Conservation (phyloP, 331 rosid species). For the Rhamnella rubrinervis region DNA sequence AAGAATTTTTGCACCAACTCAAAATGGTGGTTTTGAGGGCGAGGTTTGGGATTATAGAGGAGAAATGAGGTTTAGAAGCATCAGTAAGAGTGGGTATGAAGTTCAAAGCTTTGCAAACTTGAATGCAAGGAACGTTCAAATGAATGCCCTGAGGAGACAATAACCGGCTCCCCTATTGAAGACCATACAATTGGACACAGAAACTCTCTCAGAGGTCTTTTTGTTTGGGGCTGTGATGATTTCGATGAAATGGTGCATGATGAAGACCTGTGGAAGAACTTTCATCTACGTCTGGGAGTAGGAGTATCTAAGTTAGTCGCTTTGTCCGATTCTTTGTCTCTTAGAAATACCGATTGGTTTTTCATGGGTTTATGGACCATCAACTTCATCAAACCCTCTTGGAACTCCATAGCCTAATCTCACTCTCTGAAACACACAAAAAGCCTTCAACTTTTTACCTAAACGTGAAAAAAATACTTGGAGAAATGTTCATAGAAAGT, state of each 20-base stretch:
- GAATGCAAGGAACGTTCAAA: constrained; percentile 63
- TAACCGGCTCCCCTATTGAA: constrained; percentile 86
- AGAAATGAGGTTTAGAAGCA: constrained; percentile 62
- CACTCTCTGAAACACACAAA: neutral
- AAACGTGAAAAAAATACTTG: constrained; percentile 3
- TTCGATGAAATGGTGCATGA: constrained; percentile 34
- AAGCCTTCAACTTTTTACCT: neutral
- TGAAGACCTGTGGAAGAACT: constrained; percentile 47
- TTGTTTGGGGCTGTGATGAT: constrained; percentile 21
- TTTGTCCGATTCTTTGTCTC: constrained; percentile 20
- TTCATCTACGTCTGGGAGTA: constrained; percentile 56
- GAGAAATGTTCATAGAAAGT: neutral
- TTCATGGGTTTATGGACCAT: constrained; percentile 29
- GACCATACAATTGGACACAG: constrained; percentile 69
- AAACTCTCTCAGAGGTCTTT: constrained; percentile 63
- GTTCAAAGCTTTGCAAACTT: constrained; percentile 48
- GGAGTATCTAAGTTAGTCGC: constrained; percentile 1
- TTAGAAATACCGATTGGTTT: constrained; percentile 25
- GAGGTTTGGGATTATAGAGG: constrained; percentile 74
- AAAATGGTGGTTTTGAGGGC: constrained; percentile 76
- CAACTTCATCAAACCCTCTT: constrained; percentile 43
- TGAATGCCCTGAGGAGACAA: constrained; percentile 87
- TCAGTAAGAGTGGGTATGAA: constrained; percentile 51
- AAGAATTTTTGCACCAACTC: constrained; percentile 58
- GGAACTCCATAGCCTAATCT: constrained; percentile 53